Percentiles rank a stretch among this genome's conserved stretches.
Conservation (phyloP, 805 yeast genomes). For the Kuraishia capsulata region DNA sequence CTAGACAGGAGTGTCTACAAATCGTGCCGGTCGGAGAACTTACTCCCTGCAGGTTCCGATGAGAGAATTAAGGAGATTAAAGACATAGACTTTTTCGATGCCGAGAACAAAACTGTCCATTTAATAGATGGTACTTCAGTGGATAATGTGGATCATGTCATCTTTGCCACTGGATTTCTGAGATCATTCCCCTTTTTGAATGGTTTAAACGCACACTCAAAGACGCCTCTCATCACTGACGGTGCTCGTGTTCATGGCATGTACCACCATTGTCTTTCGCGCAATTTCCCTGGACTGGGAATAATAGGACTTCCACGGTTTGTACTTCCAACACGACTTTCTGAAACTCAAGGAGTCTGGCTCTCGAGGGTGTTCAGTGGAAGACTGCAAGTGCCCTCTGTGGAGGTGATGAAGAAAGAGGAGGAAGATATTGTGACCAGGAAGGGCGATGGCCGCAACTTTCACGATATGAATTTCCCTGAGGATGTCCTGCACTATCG, state of each 20-base stretch:
- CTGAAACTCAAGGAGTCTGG: constrained; percentile 57
- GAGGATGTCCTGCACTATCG: constrained; percentile 46
- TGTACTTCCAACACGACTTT: constrained; percentile 52
- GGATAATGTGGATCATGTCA: constrained; percentile 38
- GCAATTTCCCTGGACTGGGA: constrained; percentile 54
- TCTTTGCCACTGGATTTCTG: constrained; percentile 70
- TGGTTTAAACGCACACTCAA: constrained; percentile 10
- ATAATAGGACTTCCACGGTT: constrained; percentile 54
- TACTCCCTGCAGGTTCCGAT: constrained; percentile 34
- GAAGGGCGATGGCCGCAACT: constrained; percentile 33
- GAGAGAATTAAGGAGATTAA: constrained; percentile 31
- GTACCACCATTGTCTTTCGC: constrained; percentile 52
- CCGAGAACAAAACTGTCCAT: constrained; percentile 25
- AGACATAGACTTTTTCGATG: constrained; percentile 30
- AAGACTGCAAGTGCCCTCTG: constrained; percentile 38
- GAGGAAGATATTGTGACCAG: constrained; percentile 25
- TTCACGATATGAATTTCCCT: constrained; percentile 46
- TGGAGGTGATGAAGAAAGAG: constrained; percentile 35
- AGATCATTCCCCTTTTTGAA: constrained; percentile 52
- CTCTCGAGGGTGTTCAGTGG: constrained; percentile 56
- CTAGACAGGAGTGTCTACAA: constrained; percentile 34
- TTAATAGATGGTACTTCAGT: constrained; percentile 40
- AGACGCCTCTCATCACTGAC: constrained; percentile 28
- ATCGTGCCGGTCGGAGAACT: constrained; percentile 36
- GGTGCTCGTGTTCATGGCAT: constrained; percentile 41